phyloP scores from a whole-genome alignment of 139 green algal genomes.

The Trebouxia sp. region DNA sequence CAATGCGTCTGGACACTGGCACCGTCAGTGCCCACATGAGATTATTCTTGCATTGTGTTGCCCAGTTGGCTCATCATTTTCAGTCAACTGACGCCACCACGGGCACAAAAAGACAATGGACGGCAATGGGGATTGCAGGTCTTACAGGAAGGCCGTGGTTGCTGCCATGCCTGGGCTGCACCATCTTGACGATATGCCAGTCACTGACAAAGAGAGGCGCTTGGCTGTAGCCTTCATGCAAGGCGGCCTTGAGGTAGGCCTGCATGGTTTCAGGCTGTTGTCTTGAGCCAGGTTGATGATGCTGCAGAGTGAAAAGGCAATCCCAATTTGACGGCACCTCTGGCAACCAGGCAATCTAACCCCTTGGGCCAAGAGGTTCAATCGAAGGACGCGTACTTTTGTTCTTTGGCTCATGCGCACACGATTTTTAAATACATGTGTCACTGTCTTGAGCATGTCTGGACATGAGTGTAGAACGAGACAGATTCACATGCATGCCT shows the following conservation, averaged over 20 bases:
- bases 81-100: too few species aligned
- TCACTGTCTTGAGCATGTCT: neutral
- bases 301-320: neutral
- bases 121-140: slow-evolving; percentile 38
- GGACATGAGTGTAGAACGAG: too few species aligned
- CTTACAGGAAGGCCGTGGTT: slow-evolving; percentile 74
- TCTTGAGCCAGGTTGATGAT: neutral
- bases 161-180: slow-evolving; percentile 64
- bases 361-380: too few species aligned
- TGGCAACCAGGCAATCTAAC: too few species aligned
- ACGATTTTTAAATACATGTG: neutral
- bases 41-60: too few species aligned
- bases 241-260: slow-evolving; percentile 31
- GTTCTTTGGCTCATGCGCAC: too few species aligned
- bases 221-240: slow-evolving; percentile 62
- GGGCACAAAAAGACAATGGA: too few species aligned
- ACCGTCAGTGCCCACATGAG: too few species aligned
- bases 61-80: too few species aligned
- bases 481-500: too few species aligned
- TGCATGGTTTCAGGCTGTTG: neutral
- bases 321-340: neutral
- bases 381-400: too few species aligned
- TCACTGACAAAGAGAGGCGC: slow-evolving; percentile 61
- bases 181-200: slow-evolving; percentile 72
- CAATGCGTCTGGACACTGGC: too few species aligned